Conservation (phyloP, 805 yeast species). For the Kazachstania psychrophila region DNA sequence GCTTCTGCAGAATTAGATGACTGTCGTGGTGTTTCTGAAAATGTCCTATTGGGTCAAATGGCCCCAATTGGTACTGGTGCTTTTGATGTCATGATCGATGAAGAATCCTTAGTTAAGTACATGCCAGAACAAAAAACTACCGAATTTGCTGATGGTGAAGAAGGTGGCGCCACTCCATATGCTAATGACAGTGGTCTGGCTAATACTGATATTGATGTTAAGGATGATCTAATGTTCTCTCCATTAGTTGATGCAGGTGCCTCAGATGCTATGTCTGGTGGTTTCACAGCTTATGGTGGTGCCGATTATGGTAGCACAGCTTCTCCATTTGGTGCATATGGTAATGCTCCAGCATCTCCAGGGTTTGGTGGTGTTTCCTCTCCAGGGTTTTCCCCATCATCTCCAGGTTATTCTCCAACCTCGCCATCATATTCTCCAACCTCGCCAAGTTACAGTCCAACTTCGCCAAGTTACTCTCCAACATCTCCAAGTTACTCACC, state of each 20-base stretch:
- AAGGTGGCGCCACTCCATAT: constrained; percentile 90
- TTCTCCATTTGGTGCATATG: constrained; percentile 42
- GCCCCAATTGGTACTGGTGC: constrained; percentile 99
- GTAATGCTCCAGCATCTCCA: constrained; percentile 53
- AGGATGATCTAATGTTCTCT: constrained; percentile 79
- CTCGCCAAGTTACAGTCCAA: constrained; percentile 67
- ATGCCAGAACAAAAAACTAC: constrained; percentile 36
- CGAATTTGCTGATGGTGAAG: constrained; percentile 38
- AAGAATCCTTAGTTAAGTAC: constrained; percentile 57
- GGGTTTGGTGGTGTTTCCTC: constrained; percentile 46
- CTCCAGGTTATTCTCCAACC: constrained; percentile 74
- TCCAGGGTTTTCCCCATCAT: constrained; percentile 66
- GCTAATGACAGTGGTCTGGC: constrained; percentile 52
- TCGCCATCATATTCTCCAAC: constrained; percentile 78
- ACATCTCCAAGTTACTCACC: constrained; percentile 76
- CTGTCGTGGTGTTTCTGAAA: constrained; percentile 97
- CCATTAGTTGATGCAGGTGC: constrained; percentile 85
- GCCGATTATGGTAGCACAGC: constrained; percentile 53
- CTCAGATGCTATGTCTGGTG: constrained; percentile 65
- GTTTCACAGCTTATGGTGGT: constrained; percentile 84
- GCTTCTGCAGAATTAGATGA: constrained; percentile 97
- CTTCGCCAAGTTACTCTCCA: constrained; percentile 60
- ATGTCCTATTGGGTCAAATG: constrained; percentile 94
- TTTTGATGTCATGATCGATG: constrained; percentile 91
- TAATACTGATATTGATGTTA: constrained; percentile 52